Conservation (phyloP, 345 rosid species). For the Trapa bicornis region DNA sequence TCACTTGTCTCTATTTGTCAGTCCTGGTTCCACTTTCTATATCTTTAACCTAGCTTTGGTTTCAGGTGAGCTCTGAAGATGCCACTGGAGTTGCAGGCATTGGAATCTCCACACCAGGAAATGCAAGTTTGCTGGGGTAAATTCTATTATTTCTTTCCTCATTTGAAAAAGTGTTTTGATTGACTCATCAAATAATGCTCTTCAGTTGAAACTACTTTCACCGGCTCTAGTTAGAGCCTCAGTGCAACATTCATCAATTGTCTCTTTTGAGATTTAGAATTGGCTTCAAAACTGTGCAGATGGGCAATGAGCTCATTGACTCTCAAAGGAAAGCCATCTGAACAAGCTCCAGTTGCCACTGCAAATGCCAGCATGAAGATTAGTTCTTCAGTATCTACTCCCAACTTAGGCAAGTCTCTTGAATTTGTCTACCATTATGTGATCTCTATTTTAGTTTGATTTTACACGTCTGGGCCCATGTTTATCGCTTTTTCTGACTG, state of each 20-base stretch:
- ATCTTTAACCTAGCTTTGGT: not conserved
- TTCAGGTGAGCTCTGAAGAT: constrained; percentile 50
- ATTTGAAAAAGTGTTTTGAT: not conserved
- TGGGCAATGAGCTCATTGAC: constrained; percentile 99
- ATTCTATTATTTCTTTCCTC: constrained; percentile 11
- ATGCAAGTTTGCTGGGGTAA: constrained; percentile 84
- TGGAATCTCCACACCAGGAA: constrained; percentile 72
- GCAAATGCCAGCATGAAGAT: constrained; percentile 26
- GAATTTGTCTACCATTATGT: not conserved
- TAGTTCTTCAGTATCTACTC: constrained; percentile 38
- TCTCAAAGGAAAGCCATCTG: constrained; percentile 80
- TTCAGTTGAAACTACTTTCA: too few relatives aligned
- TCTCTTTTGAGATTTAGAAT: not conserved
- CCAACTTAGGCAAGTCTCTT: constrained; percentile 45
- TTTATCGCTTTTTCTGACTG: too few relatives aligned
- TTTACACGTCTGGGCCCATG: too few relatives aligned
- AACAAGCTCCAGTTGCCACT: constrained; percentile 61
- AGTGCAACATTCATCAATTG: too few relatives aligned
- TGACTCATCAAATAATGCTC: too few relatives aligned
- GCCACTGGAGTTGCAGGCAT: constrained; percentile 23
- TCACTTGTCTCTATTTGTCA: too few relatives aligned
- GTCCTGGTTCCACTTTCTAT: too few relatives aligned
- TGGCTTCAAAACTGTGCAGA: constrained; percentile 27
- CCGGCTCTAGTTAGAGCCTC: too few relatives aligned
- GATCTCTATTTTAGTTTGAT: too few relatives aligned